Evolutionary conservation across 2,329 filamentous ascomycete species (phyloP).

Genomic region (Venturia oleaginea): DNA sequence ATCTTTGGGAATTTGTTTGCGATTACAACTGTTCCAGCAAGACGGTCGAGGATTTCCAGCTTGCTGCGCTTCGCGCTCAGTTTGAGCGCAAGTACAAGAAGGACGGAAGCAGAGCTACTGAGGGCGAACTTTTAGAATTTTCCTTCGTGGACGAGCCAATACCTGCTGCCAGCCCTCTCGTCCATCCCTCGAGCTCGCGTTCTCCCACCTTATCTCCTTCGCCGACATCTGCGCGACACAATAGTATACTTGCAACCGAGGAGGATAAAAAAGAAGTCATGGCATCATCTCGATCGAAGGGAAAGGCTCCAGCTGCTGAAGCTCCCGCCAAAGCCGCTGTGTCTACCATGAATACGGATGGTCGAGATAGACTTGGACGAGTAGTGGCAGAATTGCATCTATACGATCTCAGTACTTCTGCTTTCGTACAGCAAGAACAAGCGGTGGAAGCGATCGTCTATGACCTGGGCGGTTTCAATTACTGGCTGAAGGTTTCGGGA

Average conservation of each 20-base stretch:
- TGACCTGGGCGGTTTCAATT: constrained; percentile 85
- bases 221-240: constrained; percentile 24
- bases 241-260: constrained; percentile 19
- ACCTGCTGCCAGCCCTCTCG: constrained; percentile 50
- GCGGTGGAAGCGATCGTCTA: constrained; percentile 70
- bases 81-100: constrained; percentile 93
- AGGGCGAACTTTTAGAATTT: constrained; percentile 73
- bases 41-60: constrained; percentile 71
- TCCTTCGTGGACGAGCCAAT: constrained; percentile 60
- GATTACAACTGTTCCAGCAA: constrained; percentile 61
- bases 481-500: constrained; percentile 82
- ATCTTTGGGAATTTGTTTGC: constrained; percentile 97
- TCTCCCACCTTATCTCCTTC: constrained; percentile 28
- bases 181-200: constrained; percentile 31
- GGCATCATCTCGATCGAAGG: constrained; percentile 17
- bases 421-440: constrained; percentile 72
- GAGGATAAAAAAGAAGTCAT: constrained; percentile 31
- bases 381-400: constrained; percentile 82
- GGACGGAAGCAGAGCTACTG: constrained; percentile 68
- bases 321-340: constrained; percentile 48
- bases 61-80: constrained; percentile 82
- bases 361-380: constrained; percentile 62
- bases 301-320: constrained; percentile 28
- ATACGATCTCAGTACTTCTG: constrained; percentile 80
- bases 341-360: constrained; percentile 49